These are phyloP conservation scores for Flaveria ramosissima DNA, from an alignment of 129 eudicot species.

Conservation along the genomic window DNA sequence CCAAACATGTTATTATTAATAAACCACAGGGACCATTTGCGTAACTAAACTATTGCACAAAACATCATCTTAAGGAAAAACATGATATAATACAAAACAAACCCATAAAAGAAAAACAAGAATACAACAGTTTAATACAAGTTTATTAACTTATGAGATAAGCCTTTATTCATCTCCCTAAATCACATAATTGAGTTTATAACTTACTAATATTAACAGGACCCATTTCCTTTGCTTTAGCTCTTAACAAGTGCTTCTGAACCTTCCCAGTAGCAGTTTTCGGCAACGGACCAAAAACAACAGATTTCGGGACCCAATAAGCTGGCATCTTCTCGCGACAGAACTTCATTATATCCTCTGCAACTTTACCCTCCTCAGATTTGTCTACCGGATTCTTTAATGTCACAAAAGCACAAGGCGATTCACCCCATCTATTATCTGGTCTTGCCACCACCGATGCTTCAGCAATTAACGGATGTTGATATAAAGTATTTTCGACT, in stretches of 20 bases:
- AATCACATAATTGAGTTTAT: slow-evolving; percentile 16
- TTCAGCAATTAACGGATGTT: slow-evolving; percentile 63
- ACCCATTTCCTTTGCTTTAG: slow-evolving; percentile 88
- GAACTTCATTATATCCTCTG: slow-evolving; percentile 75
- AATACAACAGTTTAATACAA: background rate
- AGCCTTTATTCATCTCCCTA: background rate
- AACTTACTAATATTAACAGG: slow-evolving; percentile 63
- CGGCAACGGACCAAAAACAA: slow-evolving; percentile 75
- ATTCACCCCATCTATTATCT: slow-evolving; percentile 73
- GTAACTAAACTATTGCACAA: too few species aligned
- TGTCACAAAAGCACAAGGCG: slow-evolving; percentile 89
- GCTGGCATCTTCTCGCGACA: slow-evolving; percentile 65
- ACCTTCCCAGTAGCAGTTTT: slow-evolving; percentile 93
- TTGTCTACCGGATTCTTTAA: slow-evolving; percentile 47
- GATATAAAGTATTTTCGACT: slow-evolving; percentile 68
- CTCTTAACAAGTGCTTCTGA: slow-evolving; percentile 82
- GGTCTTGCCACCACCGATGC: slow-evolving; percentile 90
- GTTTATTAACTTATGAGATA: background rate
- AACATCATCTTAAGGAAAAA: background rate
- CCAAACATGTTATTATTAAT: too few species aligned
- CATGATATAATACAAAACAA: background rate
- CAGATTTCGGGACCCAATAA: slow-evolving; percentile 79
- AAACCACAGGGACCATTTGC: too few species aligned
- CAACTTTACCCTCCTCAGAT: slow-evolving; percentile 42
- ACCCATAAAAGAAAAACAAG: background rate